Percentiles rank a stretch among this genome's conserved stretches.
Evolutionary conservation across 1,284 basidiomycete genomes (phyloP).

Genomic region (Mixia osmundae): DNA sequence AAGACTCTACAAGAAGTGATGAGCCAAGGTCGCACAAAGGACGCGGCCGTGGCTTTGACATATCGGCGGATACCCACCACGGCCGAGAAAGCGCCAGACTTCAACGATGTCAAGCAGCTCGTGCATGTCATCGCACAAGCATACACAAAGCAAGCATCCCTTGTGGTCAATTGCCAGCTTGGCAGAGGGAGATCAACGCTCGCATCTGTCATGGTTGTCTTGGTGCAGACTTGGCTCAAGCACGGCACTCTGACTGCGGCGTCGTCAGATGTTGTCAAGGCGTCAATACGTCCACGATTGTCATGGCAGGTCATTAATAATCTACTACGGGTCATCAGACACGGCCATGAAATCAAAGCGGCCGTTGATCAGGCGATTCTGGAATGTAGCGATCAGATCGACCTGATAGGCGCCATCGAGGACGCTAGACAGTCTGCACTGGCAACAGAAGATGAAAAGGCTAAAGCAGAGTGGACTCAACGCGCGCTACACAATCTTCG

Average conservation of each 20-base stretch:
- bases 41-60: slow-evolving; percentile 61
- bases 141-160: slow-evolving; percentile 26
- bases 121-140: neutral
- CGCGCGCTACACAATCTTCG: slow-evolving; percentile 56
- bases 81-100: slow-evolving; percentile 20
- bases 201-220: slow-evolving; percentile 7
- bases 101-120: slow-evolving; percentile 30
- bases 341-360: slow-evolving; percentile 62
- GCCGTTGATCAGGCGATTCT: slow-evolving; percentile 39
- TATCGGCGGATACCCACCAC: slow-evolving; percentile 30
- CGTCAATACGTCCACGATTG: slow-evolving; percentile 3
- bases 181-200: slow-evolving; percentile 78
- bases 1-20: slow-evolving; percentile 77
- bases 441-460: slow-evolving; percentile 44
- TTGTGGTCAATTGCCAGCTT: slow-evolving; percentile 90
- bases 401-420: slow-evolving; percentile 71
- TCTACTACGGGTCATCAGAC: slow-evolving; percentile 70
- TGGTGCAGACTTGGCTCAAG: slow-evolving; percentile 9
- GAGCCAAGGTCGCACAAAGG: slow-evolving; percentile 29
- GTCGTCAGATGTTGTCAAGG: slow-evolving; percentile 3
- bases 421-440: slow-evolving; percentile 47
- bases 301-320: slow-evolving; percentile 32
- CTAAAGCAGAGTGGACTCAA: slow-evolving; percentile 39
- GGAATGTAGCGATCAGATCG: slow-evolving; percentile 60
- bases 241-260: slow-evolving; percentile 9